Percentiles rank a stretch among this genome's conserved stretches.
phyloP scores from a whole-genome alignment of 345 rosid species.

The Linum usitatissimum region DNA sequence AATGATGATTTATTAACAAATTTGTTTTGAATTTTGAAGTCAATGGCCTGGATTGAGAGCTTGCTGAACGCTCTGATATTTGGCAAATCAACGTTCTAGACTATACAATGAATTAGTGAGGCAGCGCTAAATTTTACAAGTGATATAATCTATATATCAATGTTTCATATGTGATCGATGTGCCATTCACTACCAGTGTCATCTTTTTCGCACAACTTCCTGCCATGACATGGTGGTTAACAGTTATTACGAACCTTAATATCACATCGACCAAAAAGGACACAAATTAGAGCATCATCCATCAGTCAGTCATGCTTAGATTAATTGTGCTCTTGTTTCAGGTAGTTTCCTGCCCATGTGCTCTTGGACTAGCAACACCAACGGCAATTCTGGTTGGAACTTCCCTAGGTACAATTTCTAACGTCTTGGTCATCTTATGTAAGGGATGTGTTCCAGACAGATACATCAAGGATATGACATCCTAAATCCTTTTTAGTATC shows the following conservation, averaged over 20 bases:
- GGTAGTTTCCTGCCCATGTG: slow-evolving; percentile 98
- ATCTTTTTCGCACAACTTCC: too few relatives aligned
- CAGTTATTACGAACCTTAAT: too few relatives aligned
- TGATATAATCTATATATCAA: too few relatives aligned
- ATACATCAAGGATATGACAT: not conserved
- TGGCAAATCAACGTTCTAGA: too few relatives aligned
- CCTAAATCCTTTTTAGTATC: not conserved
- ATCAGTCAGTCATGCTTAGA: not conserved
- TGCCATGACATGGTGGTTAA: too few relatives aligned
- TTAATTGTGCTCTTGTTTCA: slow-evolving; percentile 23
- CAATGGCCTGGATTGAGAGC: too few relatives aligned
- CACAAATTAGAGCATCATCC: not conserved
- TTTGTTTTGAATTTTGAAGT: too few relatives aligned
- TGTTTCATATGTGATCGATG: too few relatives aligned
- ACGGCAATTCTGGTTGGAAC: slow-evolving; percentile 97
- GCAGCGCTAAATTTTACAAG: too few relatives aligned
- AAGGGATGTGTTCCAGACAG: not conserved
- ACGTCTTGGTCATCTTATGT: slow-evolving; percentile 16
- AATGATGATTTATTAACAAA: not conserved
- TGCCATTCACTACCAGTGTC: too few relatives aligned
- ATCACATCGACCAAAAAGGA: not conserved
- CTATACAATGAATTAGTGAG: too few relatives aligned
- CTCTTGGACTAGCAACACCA: slow-evolving; percentile 96
- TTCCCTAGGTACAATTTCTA: slow-evolving; percentile 57
- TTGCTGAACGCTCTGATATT: too few relatives aligned